A percentile compares a stretch with the other conserved stretches of the same genome.
These are phyloP conservation scores for Botrytis fragariae DNA, from an alignment of 2,329 filamentous ascomycete species.

Conservation along the genomic window DNA sequence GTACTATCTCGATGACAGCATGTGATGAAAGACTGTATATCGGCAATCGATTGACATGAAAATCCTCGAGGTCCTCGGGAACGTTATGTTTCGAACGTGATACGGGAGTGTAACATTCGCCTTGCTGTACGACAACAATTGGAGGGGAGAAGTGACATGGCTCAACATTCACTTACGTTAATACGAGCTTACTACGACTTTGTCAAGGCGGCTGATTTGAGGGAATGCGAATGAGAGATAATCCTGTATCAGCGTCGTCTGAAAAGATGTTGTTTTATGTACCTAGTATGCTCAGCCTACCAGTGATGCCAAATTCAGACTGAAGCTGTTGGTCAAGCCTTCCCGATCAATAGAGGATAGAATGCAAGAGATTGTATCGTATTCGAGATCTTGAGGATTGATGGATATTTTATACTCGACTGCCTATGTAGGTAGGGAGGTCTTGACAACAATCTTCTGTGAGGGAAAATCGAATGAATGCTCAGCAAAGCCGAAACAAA, in stretches of 20 bases:
- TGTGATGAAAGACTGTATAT: background rate
- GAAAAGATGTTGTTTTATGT: background rate
- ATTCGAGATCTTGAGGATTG: background rate
- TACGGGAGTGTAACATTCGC: background rate
- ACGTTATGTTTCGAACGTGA: background rate
- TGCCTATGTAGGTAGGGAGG: background rate
- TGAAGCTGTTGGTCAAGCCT: background rate
- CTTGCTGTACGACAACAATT: background rate
- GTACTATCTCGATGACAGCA: background rate
- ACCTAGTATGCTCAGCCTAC: slow-evolving; percentile 2
- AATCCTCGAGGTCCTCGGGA: background rate
- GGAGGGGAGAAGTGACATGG: background rate
- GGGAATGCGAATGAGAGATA: background rate
- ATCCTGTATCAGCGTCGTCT: background rate
- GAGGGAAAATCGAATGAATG: background rate
- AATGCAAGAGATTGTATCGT: background rate
- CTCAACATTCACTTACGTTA: background rate
- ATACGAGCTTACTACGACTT: slow-evolving; percentile 2
- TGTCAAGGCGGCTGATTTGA: background rate
- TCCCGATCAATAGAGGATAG: background rate
- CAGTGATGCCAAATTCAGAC: background rate
- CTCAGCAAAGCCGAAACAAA: background rate
- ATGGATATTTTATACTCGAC: background rate
- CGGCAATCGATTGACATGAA: background rate
- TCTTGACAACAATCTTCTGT: background rate